A percentile compares a stretch with the other conserved stretches of the same genome.
These are phyloP conservation scores for Tetrahymena malaccensis DNA, from an alignment of 73 alveolate genomes.

Conservation along the genomic window DNA sequence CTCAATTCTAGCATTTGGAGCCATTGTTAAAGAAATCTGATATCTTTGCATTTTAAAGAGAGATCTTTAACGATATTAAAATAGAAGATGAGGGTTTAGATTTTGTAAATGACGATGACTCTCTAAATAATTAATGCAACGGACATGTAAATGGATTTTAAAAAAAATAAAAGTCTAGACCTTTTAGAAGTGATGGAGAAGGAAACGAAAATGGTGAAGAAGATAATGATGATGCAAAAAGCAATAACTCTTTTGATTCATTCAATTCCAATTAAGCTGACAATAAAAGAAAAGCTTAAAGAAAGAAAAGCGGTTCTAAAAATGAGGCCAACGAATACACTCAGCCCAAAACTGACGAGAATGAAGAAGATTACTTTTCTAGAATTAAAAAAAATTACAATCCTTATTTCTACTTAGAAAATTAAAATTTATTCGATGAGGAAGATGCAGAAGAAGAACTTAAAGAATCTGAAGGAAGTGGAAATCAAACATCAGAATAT, in stretches of 20 bases:
- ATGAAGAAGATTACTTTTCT: background rate
- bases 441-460: background rate
- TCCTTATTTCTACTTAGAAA: background rate
- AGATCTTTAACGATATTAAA: background rate
- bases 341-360: background rate
- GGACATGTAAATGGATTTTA: background rate
- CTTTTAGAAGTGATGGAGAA: background rate
- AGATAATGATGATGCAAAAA: background rate
- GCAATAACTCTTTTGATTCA: background rate
- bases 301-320: background rate
- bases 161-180: background rate
- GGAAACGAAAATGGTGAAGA: background rate
- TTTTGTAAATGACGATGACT: background rate
- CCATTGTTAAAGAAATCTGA: background rate
- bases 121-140: background rate
- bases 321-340: background rate
- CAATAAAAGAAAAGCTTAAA: background rate
- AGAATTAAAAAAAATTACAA: background rate
- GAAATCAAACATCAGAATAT: background rate
- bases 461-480: background rate
- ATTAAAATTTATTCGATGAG: background rate
- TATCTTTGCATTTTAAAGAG: background rate
- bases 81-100: background rate
- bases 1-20: background rate
- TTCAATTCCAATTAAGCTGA: background rate